A percentile compares a stretch with the other conserved stretches of the same genome.
Evolutionary conservation across 2,329 filamentous ascomycete genomes (phyloP).

Genomic region (Fusarium subtropicale): DNA sequence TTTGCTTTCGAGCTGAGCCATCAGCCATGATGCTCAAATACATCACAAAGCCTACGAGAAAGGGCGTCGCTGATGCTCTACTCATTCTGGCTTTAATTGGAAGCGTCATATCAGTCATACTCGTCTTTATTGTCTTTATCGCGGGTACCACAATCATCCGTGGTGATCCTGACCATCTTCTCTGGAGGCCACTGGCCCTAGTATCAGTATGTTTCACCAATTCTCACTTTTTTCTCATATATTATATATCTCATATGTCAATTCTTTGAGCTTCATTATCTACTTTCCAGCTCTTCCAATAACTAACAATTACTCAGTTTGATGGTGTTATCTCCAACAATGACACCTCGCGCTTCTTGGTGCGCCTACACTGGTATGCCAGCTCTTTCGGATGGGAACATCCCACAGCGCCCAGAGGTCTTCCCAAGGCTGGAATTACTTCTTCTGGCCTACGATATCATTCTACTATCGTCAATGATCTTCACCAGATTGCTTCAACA

Average conservation of each 20-base stretch:
- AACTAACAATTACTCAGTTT: conserved; percentile 35
- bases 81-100: conserved; percentile 37
- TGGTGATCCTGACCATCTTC: conserved; percentile 29
- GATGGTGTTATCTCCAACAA: conserved; percentile 46
- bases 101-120: conserved; percentile 37
- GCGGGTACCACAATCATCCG: conserved; percentile 41
- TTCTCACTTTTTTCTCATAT: background rate
- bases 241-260: background rate
- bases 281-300: background rate
- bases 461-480: conserved; percentile 34
- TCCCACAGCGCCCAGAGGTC: conserved; percentile 40
- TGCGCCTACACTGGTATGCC: conserved; percentile 45
- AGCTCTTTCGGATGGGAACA: conserved; percentile 46
- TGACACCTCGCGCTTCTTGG: conserved; percentile 43
- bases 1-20: conserved; percentile 10
- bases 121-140: conserved; percentile 37
- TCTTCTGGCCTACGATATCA: conserved; percentile 30
- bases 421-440: conserved; percentile 42
- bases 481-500: conserved; percentile 39
- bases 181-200: conserved; percentile 42
- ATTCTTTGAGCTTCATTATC: background rate
- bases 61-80: conserved; percentile 32
- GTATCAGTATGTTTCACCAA: conserved; percentile 41
- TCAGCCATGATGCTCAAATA: conserved; percentile 29
- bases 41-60: conserved; percentile 33